These are phyloP conservation scores for Cyclanthera cordifolia DNA, from an alignment of 306 rosid genomes.

Conservation along the genomic window DNA sequence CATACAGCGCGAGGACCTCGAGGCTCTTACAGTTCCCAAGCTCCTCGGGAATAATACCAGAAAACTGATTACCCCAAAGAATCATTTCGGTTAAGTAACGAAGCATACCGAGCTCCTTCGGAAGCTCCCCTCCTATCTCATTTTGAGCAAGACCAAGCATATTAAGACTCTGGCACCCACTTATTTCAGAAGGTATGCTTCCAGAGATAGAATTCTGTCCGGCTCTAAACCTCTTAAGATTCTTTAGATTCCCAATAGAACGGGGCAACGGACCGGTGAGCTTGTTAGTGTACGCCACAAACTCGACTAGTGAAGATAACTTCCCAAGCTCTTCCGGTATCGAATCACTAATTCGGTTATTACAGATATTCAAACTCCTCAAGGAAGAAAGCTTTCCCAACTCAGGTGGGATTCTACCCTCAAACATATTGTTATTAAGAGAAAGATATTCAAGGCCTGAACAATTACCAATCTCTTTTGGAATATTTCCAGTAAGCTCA, in stretches of 20 bases:
- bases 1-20: constrained; percentile 59
- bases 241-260: constrained; percentile 69
- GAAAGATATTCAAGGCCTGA: constrained; percentile 35
- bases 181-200: constrained; percentile 58
- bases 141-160: constrained; percentile 89
- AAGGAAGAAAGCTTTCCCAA: constrained; percentile 48
- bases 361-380: constrained; percentile 58
- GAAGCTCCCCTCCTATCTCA: constrained; percentile 56
- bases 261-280: constrained; percentile 64
- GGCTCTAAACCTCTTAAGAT: constrained; percentile 50
- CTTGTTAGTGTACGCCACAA: constrained; percentile 66
- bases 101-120: constrained; percentile 76
- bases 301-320: constrained; percentile 51
- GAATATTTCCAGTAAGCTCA: constrained; percentile 42
- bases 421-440: constrained; percentile 59
- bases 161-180: constrained; percentile 51
- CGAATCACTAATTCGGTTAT: constrained; percentile 54
- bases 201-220: constrained; percentile 84
- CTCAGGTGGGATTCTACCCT: constrained; percentile 54
- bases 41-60: constrained; percentile 76
- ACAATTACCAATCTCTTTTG: constrained; percentile 67
- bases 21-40: constrained; percentile 66
- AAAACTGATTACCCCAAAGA: constrained; percentile 55
- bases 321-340: constrained; percentile 68
- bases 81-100: constrained; percentile 39